These are phyloP conservation scores for Yarrowia sp. DNA, from an alignment of 805 yeast species.

Conservation along the genomic window DNA sequence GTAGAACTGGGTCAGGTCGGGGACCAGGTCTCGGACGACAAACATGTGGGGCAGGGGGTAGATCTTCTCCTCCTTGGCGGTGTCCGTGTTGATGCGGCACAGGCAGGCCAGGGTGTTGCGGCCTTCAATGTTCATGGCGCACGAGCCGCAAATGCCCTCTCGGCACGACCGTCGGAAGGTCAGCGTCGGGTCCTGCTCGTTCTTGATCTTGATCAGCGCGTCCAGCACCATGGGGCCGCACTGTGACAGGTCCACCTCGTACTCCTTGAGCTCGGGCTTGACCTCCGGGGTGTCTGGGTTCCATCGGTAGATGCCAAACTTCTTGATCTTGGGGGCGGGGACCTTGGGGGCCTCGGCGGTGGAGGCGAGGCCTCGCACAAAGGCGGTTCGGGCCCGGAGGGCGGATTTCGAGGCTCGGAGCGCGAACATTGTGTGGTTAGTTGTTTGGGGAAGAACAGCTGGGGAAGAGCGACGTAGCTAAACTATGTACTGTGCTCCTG, in stretches of 20 bases:
- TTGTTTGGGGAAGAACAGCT: conserved; percentile 4
- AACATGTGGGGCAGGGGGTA: conserved; percentile 98
- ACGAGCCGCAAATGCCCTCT: conserved; percentile 99
- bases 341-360: conserved; percentile 19
- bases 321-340: conserved; percentile 48
- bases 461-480: conserved; percentile 10
- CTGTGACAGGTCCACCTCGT: conserved; percentile 78
- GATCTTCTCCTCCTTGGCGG: conserved; percentile 71
- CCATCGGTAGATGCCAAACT: conserved; percentile 96
- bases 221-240: conserved; percentile 99
- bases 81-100: conserved; percentile 85
- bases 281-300: conserved; percentile 93
- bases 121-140: conserved; percentile 99
- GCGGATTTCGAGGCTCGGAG: conserved; percentile 25
- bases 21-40: conserved; percentile 94
- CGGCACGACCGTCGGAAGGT: conserved; percentile 98
- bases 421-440: conserved; percentile 23
- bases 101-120: conserved; percentile 95
- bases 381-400: neutral
- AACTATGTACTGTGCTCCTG: conserved; percentile 7
- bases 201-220: conserved; percentile 89
- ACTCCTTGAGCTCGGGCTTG: conserved; percentile 82
- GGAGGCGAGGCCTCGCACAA: conserved; percentile 26
- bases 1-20: conserved; percentile 96
- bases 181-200: conserved; percentile 92